Evolutionary conservation across 176 grass and related monocot species (phyloP), one percentile per base, ranked within the genome.

Genomic region (Cenchrus fungigraminus): DNA sequence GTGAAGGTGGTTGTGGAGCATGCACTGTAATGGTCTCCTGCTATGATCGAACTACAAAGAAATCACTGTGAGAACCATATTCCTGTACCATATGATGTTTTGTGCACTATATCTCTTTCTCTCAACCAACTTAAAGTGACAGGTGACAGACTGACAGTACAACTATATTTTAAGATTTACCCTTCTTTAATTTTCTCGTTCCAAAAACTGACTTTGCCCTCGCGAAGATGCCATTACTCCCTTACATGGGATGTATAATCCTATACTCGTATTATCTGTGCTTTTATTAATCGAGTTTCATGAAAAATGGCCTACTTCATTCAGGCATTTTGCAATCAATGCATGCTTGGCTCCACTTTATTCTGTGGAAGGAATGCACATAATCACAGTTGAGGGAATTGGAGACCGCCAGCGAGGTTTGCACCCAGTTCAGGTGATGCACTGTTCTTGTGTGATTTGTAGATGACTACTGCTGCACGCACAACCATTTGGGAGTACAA

Each of bases 1-100:
- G 96, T 83, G 96, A 98, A 90, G 96, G 96, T 78, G 96, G 96
- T 56, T 98, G 96, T 89, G 96, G 96, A 65, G 96, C 96, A 80
- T 98, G 96, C 84, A 98, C 96, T 86, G 93, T 98, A 46, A 98
- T 98, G 89, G 63, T 80, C 75, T 98, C 96, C 61, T 90, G 63
- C 66, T 98, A 87, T 87, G 91, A 98, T 61, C 82, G 29, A 87
- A 78, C 86, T 80, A 86, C 76, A 58, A 92, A 86, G 73, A 95
- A 82, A 87, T 89, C 96, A 80, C 58, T 79, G 96, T 98, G 72
- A 97, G 94, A 92, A 85, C 72, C 59, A 74, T 71, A 74, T 79
- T 78, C 81, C 20, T 89, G 19, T 8, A 54, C 57, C 46, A 60
- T 80, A 55, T 29, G 19, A 74, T 84, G 13, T 62, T 58, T 75